Percentiles rank a stretch among this genome's conserved stretches.
phyloP scores from a whole-genome alignment of 306 rosid genomes.

The Ochetophila trinervis region DNA sequence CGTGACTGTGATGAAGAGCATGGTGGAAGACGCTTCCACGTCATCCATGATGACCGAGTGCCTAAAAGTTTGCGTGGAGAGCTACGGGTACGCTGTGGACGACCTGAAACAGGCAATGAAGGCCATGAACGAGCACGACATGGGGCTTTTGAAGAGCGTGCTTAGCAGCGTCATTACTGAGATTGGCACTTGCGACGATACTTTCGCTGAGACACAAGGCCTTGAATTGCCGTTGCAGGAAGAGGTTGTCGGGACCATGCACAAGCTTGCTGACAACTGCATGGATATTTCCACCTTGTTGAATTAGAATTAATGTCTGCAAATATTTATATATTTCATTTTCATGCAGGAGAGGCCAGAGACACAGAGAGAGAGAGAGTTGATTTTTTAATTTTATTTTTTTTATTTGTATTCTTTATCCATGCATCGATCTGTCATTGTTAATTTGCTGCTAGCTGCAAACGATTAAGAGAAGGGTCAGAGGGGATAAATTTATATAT shows the following conservation, averaged over 20 bases:
- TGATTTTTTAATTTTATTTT: too few relatives aligned
- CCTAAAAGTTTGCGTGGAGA: conserved; percentile 8
- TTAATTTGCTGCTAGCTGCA: too few relatives aligned
- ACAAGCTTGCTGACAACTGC: conserved; percentile 18
- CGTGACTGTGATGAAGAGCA: not conserved
- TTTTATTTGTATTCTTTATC: too few relatives aligned
- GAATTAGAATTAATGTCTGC: not conserved
- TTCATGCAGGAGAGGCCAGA: too few relatives aligned
- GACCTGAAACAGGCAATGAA: conserved; percentile 8
- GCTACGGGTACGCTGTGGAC: not conserved
- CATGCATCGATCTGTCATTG: too few relatives aligned
- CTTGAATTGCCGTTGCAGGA: conserved; percentile 12
- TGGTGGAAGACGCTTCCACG: not conserved
- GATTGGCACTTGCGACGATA: conserved; percentile 22
- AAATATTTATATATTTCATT: too few relatives aligned
- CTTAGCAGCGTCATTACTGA: conserved; percentile 22
- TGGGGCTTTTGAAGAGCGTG: not conserved
- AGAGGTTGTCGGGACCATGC: not conserved
- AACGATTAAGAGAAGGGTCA: too few relatives aligned
- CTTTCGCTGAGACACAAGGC: conserved; percentile 10
- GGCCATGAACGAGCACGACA: conserved; percentile 8
- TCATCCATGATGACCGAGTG: not conserved
- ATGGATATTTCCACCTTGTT: conserved; percentile 18
- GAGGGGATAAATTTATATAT: too few relatives aligned
- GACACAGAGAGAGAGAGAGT: too few relatives aligned